phyloP scores from a whole-genome alignment of 2,329 filamentous ascomycete genomes.

The Verticillium tricorpus region DNA sequence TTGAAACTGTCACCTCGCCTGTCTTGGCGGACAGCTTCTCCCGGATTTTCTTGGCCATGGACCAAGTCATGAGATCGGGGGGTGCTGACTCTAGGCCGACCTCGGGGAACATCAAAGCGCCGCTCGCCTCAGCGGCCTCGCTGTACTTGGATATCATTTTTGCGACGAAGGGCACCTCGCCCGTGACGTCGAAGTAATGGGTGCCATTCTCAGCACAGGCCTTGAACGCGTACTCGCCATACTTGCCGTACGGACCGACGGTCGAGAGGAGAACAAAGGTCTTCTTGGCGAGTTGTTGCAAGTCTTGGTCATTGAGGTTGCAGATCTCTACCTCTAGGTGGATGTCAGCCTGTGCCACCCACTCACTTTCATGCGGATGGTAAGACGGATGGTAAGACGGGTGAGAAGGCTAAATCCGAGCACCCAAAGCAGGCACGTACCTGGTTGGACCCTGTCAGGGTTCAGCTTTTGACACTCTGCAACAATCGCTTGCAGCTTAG shows the following conservation, averaged over 20 bases:
- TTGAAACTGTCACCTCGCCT: slow-evolving; percentile 48
- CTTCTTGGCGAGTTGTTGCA: slow-evolving; percentile 48
- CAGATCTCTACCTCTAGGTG: slow-evolving; percentile 47
- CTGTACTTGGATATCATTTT: slow-evolving; percentile 59
- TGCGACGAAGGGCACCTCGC: slow-evolving; percentile 54
- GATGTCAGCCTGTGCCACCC: neutral
- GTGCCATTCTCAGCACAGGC: slow-evolving; percentile 59
- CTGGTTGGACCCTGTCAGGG: slow-evolving; percentile 65
- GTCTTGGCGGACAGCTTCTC: slow-evolving; percentile 44
- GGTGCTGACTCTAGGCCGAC: slow-evolving; percentile 59
- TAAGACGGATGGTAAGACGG: neutral
- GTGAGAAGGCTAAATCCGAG: neutral
- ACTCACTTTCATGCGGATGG: neutral
- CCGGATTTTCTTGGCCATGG: slow-evolving; percentile 45
- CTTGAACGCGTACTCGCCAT: slow-evolving; percentile 56
- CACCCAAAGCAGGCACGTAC: slow-evolving; percentile 36
- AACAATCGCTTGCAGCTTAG: slow-evolving; percentile 67
- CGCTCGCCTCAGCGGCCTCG: slow-evolving; percentile 42
- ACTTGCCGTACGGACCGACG: slow-evolving; percentile 53
- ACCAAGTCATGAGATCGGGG: slow-evolving; percentile 54
- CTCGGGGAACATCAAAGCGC: slow-evolving; percentile 58
- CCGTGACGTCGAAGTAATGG: slow-evolving; percentile 61
- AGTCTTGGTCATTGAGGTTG: slow-evolving; percentile 37
- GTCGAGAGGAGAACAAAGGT: slow-evolving; percentile 52
- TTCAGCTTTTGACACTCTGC: slow-evolving; percentile 63